phyloP scores from a whole-genome alignment of 331 rosid genomes.

The Stylosanthes scabra region DNA sequence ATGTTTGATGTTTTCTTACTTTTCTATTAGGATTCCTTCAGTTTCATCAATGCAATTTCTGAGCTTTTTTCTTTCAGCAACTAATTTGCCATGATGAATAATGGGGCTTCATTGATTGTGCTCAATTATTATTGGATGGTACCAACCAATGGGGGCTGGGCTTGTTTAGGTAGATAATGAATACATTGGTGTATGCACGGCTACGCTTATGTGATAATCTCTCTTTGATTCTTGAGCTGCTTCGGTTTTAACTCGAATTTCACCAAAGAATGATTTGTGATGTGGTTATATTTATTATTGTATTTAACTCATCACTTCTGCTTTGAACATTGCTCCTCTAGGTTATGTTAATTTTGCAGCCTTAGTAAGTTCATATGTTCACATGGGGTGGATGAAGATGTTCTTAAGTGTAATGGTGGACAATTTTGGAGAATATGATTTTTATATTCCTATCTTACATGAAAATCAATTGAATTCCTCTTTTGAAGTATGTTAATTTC shows the following conservation, averaged over 20 bases:
- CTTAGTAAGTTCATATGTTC: conserved; percentile 7
- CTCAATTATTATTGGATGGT: not conserved
- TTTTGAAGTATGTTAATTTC: conserved; percentile 27
- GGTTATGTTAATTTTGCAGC: conserved; percentile 20
- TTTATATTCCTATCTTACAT: no score
- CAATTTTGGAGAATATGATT: conserved; percentile 18
- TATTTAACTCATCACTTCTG: not conserved
- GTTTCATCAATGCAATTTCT: conserved; percentile 4
- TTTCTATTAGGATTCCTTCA: not conserved
- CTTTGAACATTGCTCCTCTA: conserved; percentile 12
- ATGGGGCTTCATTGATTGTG: conserved; percentile 6
- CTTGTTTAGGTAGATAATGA: conserved; percentile 18
- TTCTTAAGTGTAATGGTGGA: not conserved
- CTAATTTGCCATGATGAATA: not conserved
- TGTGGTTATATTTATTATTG: conserved; percentile 1
- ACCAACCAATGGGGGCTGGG: not conserved
- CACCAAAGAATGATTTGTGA: not conserved
- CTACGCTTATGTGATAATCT: not conserved
- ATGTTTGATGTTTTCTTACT: conserved; percentile 23
- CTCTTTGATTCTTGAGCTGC: conserved; percentile 1
- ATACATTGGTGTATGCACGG: no score
- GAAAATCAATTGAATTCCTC: not conserved
- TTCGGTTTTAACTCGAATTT: not conserved
- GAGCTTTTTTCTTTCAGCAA: not conserved
- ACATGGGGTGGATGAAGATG: conserved; percentile 21